phyloP scores from a whole-genome alignment of 225 moss, liverwort and hornwort species.

The Pseudoscleropodium purum region DNA sequence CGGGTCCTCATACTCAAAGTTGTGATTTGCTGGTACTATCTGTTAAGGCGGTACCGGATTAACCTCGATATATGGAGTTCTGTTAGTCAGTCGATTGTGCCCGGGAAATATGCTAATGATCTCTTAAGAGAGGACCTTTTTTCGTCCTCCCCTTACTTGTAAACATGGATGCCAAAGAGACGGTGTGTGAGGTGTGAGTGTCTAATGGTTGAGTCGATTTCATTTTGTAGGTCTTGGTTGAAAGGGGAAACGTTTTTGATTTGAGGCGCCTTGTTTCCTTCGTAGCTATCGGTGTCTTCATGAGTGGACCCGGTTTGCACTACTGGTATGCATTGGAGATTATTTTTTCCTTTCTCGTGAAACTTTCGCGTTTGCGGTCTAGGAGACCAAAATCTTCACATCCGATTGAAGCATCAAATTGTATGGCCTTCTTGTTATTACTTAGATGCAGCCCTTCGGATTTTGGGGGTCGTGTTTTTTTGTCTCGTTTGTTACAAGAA shows the following conservation, averaged over 20 bases:
- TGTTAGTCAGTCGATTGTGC: background rate
- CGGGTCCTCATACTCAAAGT: background rate
- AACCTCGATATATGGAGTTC: background rate
- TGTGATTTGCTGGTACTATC: background rate
- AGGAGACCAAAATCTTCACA: background rate
- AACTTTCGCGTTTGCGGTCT: background rate
- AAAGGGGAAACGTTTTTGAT: conserved; percentile 28
- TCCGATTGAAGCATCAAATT: background rate
- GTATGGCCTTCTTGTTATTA: background rate
- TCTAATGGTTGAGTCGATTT: background rate
- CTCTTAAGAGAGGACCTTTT: background rate
- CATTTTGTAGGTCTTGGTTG: conserved; percentile 33
- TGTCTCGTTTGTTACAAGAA: background rate
- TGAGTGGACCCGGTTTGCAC: conserved; percentile 92
- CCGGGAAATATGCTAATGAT: background rate
- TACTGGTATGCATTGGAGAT: conserved; percentile 49
- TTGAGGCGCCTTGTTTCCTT: conserved; percentile 55
- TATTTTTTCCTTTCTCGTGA: background rate
- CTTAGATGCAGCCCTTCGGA: background rate
- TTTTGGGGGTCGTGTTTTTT: background rate
- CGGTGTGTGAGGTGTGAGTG: background rate
- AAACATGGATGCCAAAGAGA: background rate
- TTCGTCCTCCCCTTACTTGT: background rate
- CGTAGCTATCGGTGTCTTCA: conserved; percentile 72
- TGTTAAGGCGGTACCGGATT: background rate